Percentiles rank a stretch among this genome's conserved stretches.
These are phyloP conservation scores for Dispira parvispora DNA, from an alignment of 192 early-diverging fungal genomes.

Conservation along the genomic window DNA sequence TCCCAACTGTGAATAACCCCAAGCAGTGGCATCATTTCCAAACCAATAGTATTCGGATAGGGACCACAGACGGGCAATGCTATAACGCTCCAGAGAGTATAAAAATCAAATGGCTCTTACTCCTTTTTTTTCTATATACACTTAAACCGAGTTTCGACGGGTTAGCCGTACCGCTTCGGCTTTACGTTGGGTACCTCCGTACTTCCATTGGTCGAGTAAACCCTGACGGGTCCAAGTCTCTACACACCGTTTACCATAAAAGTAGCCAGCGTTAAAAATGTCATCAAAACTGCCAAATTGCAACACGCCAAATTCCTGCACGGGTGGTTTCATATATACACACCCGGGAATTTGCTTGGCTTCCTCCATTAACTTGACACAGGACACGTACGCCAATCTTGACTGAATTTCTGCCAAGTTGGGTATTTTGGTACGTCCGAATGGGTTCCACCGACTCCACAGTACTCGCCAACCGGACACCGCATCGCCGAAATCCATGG, in stretches of 20 bases:
- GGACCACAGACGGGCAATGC: too few species aligned
- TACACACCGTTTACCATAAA: slow-evolving; percentile 61
- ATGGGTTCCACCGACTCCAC: slow-evolving; percentile 65
- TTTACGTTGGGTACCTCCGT: background rate
- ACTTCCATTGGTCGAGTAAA: slow-evolving; percentile 30
- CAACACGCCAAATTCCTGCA: slow-evolving; percentile 66
- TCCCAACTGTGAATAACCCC: too few species aligned
- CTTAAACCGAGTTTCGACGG: background rate
- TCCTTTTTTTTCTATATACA: too few species aligned
- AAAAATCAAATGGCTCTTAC: too few species aligned
- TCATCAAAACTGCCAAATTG: slow-evolving; percentile 87
- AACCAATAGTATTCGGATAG: too few species aligned
- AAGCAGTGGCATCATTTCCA: too few species aligned
- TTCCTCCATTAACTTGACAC: slow-evolving; percentile 75
- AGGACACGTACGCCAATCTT: slow-evolving; percentile 81
- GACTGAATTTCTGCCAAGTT: slow-evolving; percentile 88
- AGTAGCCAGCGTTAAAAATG: slow-evolving; percentile 73
- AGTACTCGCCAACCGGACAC: slow-evolving; percentile 88
- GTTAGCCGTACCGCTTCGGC: background rate
- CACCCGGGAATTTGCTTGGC: slow-evolving; percentile 67
- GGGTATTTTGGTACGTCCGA: slow-evolving; percentile 55
- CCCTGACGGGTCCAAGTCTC: slow-evolving; percentile 68
- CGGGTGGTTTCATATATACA: slow-evolving; percentile 78
- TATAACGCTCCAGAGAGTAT: too few species aligned
- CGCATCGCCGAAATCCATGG: slow-evolving; percentile 77